Evolutionary conservation across 2,329 filamentous ascomycete species (phyloP).

Genomic region (Colletotrichum eremochloae): DNA sequence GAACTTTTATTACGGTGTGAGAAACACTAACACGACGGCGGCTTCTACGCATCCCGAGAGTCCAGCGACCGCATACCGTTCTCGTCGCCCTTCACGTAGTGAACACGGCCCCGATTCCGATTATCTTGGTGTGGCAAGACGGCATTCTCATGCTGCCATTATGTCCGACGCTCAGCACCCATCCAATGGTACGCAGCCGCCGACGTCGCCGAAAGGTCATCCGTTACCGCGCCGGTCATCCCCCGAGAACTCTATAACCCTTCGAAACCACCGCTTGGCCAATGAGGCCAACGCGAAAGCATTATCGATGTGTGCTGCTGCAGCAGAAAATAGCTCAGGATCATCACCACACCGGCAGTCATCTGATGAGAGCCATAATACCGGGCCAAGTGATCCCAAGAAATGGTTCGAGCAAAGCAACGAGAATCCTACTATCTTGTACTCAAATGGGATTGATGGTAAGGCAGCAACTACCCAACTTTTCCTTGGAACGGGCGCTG

Average conservation of each 20-base stretch:
- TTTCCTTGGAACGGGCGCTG: neutral
- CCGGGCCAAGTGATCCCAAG: conserved; percentile 63
- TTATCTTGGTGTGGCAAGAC: conserved; percentile 16
- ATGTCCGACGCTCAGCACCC: conserved; percentile 50
- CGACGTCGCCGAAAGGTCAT: conserved; percentile 51
- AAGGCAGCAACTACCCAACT: conserved; percentile 32
- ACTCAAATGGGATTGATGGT: conserved; percentile 65
- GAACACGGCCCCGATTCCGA: neutral
- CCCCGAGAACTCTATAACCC: conserved; percentile 61
- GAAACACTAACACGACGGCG: conserved; percentile 15
- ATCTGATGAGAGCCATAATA: conserved; percentile 64
- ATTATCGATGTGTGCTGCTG: conserved; percentile 33
- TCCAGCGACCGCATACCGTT: conserved; percentile 13
- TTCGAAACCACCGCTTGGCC: conserved; percentile 60
- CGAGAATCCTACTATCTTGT: conserved; percentile 59
- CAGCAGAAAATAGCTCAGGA: conserved; percentile 37
- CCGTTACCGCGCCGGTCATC: conserved; percentile 60
- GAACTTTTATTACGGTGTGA: conserved; percentile 5
- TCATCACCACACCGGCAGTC: conserved; percentile 54
- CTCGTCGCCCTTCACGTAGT: neutral
- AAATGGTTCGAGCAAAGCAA: conserved; percentile 70
- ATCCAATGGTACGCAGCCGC: conserved; percentile 45
- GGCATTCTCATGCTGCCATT: conserved; percentile 41
- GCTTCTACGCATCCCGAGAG: neutral
- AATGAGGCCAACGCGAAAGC: conserved; percentile 54